Conservation (phyloP, 139 green algal species). For the Chlorella sp. region DNA sequence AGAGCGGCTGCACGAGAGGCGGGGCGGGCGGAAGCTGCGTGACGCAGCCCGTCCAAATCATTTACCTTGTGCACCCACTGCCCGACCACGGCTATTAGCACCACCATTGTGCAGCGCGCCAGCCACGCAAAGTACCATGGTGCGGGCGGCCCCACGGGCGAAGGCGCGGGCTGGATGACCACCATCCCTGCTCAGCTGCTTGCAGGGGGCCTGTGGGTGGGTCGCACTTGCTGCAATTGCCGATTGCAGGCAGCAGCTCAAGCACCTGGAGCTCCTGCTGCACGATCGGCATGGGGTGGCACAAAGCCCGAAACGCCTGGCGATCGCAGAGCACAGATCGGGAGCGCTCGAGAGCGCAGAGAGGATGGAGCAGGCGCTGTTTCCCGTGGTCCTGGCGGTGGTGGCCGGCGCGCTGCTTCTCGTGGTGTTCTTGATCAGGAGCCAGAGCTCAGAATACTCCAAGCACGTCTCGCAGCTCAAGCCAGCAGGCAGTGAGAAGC, state of each 20-base stretch:
- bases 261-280: too few species aligned
- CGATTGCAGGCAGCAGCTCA: too few species aligned
- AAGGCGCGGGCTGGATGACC: not conserved
- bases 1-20: too few species aligned
- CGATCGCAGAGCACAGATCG: too few species aligned
- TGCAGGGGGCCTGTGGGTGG: too few species aligned
- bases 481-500: not conserved
- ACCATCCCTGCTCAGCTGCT: too few species aligned
- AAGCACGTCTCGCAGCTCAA: not conserved
- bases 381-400: not conserved
- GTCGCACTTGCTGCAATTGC: too few species aligned
- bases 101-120: constrained; percentile 7
- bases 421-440: not conserved
- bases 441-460: not conserved
- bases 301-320: too few species aligned
- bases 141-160: constrained; percentile 6
- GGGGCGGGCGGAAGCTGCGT: too few species aligned
- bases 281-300: too few species aligned
- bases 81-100: constrained; percentile 10
- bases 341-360: too few species aligned
- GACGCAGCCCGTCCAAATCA: too few species aligned
- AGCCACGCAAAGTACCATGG: not conserved
- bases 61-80: constrained; percentile 24
- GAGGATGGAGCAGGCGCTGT: not conserved
- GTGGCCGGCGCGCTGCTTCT: not conserved